phyloP scores from a whole-genome alignment of 306 rosid species.

The Sechiopsis laciniata region DNA sequence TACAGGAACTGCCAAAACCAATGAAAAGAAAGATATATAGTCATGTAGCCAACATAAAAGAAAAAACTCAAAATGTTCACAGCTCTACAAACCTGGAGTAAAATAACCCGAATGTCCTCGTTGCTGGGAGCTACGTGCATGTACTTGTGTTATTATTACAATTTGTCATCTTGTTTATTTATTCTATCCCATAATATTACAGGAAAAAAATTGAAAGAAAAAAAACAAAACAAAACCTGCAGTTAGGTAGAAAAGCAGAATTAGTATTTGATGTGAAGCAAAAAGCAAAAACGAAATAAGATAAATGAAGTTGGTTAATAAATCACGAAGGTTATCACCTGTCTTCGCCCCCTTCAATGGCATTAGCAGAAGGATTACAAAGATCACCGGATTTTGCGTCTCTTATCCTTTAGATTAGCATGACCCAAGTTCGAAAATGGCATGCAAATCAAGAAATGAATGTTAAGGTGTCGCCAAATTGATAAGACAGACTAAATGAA shows the following conservation, averaged over 20 bases:
- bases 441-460: constrained; percentile 13
- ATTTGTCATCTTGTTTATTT: constrained; percentile 9
- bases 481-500: neutral
- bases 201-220: neutral
- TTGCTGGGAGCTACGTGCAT: constrained; percentile 5
- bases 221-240: constrained; percentile 6
- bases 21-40: neutral
- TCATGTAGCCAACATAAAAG: neutral
- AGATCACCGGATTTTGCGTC: neutral
- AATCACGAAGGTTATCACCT: neutral
- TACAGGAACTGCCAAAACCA: constrained; percentile 16
- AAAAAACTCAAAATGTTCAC: neutral
- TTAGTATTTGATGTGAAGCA: neutral
- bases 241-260: neutral
- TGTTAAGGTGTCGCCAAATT: neutral
- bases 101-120: neutral
- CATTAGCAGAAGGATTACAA: constrained; percentile 4
- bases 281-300: neutral
- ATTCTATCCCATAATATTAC: neutral
- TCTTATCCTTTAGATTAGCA: constrained; percentile 11
- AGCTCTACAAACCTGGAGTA: constrained; percentile 17
- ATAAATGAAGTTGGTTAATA: neutral
- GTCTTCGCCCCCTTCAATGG: neutral
- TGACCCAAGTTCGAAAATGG: neutral
- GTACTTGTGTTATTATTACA: neutral